Base-by-base conservation (phyloP, 306 rosid species). In the Cicer cuneatum region DNA sequence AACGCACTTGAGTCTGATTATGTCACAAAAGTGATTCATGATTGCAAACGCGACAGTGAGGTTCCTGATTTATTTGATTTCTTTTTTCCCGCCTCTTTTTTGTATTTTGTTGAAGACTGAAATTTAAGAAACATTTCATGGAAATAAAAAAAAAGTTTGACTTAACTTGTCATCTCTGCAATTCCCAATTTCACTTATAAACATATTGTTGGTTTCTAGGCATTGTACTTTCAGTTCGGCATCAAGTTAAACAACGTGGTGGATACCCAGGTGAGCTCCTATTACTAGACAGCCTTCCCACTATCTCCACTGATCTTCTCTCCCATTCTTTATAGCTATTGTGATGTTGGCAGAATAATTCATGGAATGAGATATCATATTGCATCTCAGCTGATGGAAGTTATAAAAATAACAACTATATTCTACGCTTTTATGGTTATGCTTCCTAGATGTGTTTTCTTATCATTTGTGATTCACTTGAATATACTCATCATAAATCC, bases 11-110 rank as follows among this genome's bases (percentile, higher is more conserved):
- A 95, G 88, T 95, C 99, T 80, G 80, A 71, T 81, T 81, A 76
- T 84, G 83, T 95, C 89, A 90, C 90, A 56, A 95, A 95, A 90
- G 99, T 92, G 80, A 90, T 95, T 87, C 99, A 95, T 68, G 99
- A 95, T 83, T 95, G 99, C 92, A 95, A 89, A 89, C 89, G 99
- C 70, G 99, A 95, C 37, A 92, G 99, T 52, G 99, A 95, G 98
- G 99, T 95, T 81, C 81, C 80, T 75, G 75, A 67, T 78, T 60
- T 19, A 72, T 85, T 80, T 75, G 54, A 56, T 68, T 68, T 47
- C 54, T 57, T 62, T 10, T 60, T 57, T 48, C 16, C 67, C 4
- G 15, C 48, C 11, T 9, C 8, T 46, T 38, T 52, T 46, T 57
- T 60, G 16, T 74, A 70, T 54, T 54, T 37, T 41, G 65, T 64